A percentile compares a stretch with the other conserved stretches of the same genome.
phyloP scores from a whole-genome alignment of 2,329 filamentous ascomycete genomes.

The Dendrostoma leiphaemia region DNA sequence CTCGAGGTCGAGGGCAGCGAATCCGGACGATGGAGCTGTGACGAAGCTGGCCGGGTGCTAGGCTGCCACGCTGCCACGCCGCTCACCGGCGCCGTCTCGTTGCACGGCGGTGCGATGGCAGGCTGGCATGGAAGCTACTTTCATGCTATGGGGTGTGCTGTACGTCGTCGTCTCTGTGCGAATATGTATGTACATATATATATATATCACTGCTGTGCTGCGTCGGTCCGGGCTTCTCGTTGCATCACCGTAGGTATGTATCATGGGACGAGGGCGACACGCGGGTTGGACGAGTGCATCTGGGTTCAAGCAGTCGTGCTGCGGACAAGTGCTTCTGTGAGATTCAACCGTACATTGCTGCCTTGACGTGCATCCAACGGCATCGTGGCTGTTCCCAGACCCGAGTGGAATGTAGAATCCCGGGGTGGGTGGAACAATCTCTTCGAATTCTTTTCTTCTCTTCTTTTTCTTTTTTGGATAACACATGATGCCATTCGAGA shows the following conservation, averaged over 20 bases:
- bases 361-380: background rate
- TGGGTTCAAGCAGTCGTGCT: background rate
- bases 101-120: conserved; percentile 9
- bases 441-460: no score
- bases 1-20: conserved; percentile 1
- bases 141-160: background rate
- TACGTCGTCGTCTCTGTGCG: background rate
- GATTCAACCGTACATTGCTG: background rate
- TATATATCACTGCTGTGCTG: background rate
- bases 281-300: background rate
- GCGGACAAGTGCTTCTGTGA: background rate
- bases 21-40: conserved; percentile 11
- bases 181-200: no score
- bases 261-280: background rate
- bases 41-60: background rate
- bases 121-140: background rate
- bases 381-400: background rate
- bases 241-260: background rate
- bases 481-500: no score
- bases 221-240: background rate
- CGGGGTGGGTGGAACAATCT: no score
- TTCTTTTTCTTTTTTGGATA: no score
- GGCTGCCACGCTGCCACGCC: background rate
- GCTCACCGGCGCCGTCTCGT: background rate
- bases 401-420: background rate